Base-by-base conservation (phyloP, 1,139 yeast genomes). In the Saccharomyces hybrid region DNA sequence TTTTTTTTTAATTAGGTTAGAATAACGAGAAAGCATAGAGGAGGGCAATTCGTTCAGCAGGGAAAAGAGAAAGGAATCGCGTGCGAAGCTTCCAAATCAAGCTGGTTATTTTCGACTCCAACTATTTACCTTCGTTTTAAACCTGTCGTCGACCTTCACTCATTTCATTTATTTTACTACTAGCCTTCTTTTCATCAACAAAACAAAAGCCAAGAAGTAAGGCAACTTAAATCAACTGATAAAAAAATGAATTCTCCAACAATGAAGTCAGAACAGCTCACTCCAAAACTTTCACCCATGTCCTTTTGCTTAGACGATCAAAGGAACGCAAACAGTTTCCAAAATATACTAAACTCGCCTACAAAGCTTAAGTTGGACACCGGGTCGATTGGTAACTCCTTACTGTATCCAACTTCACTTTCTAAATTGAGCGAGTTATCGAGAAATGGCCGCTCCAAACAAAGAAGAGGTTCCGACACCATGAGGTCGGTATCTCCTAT, bases 351-450 rank as follows among this genome's bases (percentile, higher is more conserved):
- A 14, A 55, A 62, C 11, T 62, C 67, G 2, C 68, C 68, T 11
- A 64, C 67, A 21, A 64, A 63, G 50, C 48, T 64, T 42, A 63
- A 62, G 81, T 3, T 98, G 96, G 7, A 98, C 88, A 3, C 93
- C 88, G 11, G 87, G 81, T 9, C 97, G 96, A 9, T 50, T 34
- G 95, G 91, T 54, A 90, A 88, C 28, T 84, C 86, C 42, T 44
- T 57, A 14, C 56, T 60, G 44, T 66, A 65, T 42, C 56, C 69
- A 34, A 67, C 71, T 3, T 67, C 71, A 3, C 58, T 68, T 19
- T 68, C 71, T 3, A 68, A 68, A 52, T 57, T 68, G 47, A 64
- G 63, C 48, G 67, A 63, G 38, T 29, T 59, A 28, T 62, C 67
- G 4, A 55, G 66, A 16, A 56, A 61, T 8, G 64, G 64, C 14